phyloP scores from a whole-genome alignment of 2,329 filamentous ascomycete species.

The Epichloe sp. region DNA sequence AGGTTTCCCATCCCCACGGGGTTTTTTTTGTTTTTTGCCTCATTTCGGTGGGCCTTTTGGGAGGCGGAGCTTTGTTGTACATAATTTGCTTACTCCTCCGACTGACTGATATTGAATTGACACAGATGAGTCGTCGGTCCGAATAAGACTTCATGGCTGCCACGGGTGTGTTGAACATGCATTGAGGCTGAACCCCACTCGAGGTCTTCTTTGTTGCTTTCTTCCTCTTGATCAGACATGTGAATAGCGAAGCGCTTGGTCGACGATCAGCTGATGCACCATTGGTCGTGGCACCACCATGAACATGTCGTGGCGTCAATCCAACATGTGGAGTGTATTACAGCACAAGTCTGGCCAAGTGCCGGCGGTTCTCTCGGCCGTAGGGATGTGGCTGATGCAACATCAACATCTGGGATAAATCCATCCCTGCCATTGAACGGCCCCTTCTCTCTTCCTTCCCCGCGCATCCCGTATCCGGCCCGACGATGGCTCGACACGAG shows the following conservation, averaged over 20 bases:
- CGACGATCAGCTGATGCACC: neutral
- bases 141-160: neutral
- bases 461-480: neutral
- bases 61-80: neutral
- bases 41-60: neutral
- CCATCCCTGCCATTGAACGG: neutral
- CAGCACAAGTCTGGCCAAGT: neutral
- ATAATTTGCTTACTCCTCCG: too few relatives aligned
- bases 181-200: neutral
- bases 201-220: neutral
- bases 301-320: neutral
- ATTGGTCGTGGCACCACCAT: neutral
- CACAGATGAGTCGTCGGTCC: neutral
- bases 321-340: too few relatives aligned
- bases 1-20: constrained; percentile 1
- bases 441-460: neutral
- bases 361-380: constrained; percentile 1
- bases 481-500: neutral
- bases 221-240: neutral
- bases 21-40: constrained; percentile 1
- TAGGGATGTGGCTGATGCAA: neutral
- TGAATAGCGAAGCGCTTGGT: too few relatives aligned
- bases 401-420: too few relatives aligned
- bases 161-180: neutral
- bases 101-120: neutral